Evolutionary conservation across 805 yeast species (phyloP).

Genomic region (Saccharomyces kudriavzevii): DNA sequence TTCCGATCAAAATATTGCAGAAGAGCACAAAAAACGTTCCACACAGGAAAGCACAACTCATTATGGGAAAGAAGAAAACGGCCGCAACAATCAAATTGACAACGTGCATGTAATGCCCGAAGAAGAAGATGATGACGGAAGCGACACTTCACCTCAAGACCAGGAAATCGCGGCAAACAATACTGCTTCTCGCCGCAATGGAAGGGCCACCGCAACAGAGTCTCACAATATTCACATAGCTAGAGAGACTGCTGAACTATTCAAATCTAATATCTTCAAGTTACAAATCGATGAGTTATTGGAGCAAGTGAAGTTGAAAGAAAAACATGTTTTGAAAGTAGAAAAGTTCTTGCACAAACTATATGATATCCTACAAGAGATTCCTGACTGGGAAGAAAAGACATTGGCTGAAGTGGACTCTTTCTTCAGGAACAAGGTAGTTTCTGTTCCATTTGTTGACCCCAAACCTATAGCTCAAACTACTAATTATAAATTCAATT

Average conservation of each 20-base stretch:
- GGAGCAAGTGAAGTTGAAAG: constrained; percentile 70
- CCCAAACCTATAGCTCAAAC: constrained; percentile 62
- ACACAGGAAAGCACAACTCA: constrained; percentile 12
- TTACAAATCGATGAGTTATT: constrained; percentile 87
- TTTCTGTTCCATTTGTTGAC: constrained; percentile 78
- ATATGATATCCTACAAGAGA: constrained; percentile 55
- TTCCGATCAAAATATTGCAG: constrained; percentile 4
- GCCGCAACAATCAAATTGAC: constrained; percentile 16
- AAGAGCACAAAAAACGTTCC: constrained; percentile 1
- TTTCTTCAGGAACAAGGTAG: constrained; percentile 42
- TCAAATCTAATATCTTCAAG: constrained; percentile 92
- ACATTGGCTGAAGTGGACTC: constrained; percentile 53
- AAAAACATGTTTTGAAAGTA: constrained; percentile 52
- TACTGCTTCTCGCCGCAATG: constrained; percentile 5
- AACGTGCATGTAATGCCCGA: neutral
- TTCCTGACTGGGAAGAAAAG: constrained; percentile 49
- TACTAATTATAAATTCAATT: constrained; percentile 64
- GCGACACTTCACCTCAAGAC: constrained; percentile 10
- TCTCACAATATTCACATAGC: constrained; percentile 87
- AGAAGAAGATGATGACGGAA: constrained; percentile 13
- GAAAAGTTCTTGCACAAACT: constrained; percentile 71
- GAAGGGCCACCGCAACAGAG: constrained; percentile 10
- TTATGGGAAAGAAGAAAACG: constrained; percentile 28
- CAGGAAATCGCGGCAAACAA: constrained; percentile 5
- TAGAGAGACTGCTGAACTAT: constrained; percentile 86